Percentiles rank a stretch among this genome's conserved stretches.
These are phyloP conservation scores for Fusarium sp. DNA, from an alignment of 2,329 filamentous ascomycete genomes.

Conservation along the genomic window DNA sequence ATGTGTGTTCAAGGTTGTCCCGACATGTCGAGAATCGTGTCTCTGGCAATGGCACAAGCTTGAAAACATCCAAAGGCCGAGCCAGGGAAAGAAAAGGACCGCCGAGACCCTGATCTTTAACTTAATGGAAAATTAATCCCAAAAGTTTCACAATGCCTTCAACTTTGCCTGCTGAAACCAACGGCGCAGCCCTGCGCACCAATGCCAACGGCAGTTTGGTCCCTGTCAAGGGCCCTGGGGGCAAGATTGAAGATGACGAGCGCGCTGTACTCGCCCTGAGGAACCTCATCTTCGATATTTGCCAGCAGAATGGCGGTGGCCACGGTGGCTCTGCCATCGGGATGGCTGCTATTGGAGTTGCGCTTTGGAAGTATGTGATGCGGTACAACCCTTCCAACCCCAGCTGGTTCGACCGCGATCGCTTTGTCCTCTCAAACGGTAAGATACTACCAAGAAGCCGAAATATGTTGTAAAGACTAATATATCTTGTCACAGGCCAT, in stretches of 20 bases:
- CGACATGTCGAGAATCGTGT: too few relatives aligned
- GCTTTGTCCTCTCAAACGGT: constrained; percentile 73
- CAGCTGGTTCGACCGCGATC: constrained; percentile 71
- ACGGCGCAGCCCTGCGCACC: constrained; percentile 1
- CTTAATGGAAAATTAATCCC: too few relatives aligned
- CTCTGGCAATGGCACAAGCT: too few relatives aligned
- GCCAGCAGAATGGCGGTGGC: constrained; percentile 26
- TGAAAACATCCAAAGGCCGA: too few relatives aligned
- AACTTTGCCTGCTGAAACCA: not conserved
- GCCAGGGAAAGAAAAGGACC: too few relatives aligned
- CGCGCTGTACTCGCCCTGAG: constrained; percentile 30
- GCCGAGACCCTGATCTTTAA: too few relatives aligned
- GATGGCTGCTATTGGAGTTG: constrained; percentile 46
- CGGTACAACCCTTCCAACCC: constrained; percentile 68
- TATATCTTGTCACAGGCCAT: constrained; percentile 52
- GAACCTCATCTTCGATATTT: constrained; percentile 27
- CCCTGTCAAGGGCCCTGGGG: constrained; percentile 3
- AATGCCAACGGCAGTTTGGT: not conserved
- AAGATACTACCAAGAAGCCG: not conserved
- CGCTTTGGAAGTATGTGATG: constrained; percentile 73
- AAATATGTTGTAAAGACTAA: not conserved
- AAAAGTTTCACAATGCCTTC: constrained; percentile 19
- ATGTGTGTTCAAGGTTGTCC: too few relatives aligned
- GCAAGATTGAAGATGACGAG: constrained; percentile 13
- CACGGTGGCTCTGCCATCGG: constrained; percentile 22